Conservation (phyloP, 306 rosid species). For the Citrullus mucosospermus region DNA sequence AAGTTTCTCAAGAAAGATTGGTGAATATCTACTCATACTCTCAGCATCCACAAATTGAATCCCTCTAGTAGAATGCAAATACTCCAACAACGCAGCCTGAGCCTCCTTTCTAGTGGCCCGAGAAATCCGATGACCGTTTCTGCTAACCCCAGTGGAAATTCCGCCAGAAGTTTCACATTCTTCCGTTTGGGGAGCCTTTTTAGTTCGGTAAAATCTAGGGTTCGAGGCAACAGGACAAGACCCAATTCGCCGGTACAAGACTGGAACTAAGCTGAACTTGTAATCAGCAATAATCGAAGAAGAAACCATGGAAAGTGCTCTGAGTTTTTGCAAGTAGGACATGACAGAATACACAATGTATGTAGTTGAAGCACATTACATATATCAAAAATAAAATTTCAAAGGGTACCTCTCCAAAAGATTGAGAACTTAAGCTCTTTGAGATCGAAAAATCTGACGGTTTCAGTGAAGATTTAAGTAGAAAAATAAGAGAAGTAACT, state of each 20-base stretch:
- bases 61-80: constrained; percentile 56
- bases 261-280: constrained; percentile 1
- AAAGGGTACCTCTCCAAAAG: neutral
- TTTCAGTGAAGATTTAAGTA: neutral
- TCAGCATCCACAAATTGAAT: constrained; percentile 62
- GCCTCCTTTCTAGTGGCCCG: constrained; percentile 28
- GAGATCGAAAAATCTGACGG: neutral
- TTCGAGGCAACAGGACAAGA: constrained; percentile 12
- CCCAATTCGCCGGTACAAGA: constrained; percentile 8
- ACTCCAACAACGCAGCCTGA: constrained; percentile 60
- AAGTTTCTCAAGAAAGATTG: constrained; percentile 42
- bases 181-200: constrained; percentile 4
- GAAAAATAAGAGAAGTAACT: neutral
- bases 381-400: neutral
- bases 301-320: constrained; percentile 12
- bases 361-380: neutral
- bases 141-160: neutral
- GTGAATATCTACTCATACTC: constrained; percentile 59
- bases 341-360: constrained; percentile 14
- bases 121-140: constrained; percentile 4
- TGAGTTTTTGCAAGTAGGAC: constrained; percentile 27
- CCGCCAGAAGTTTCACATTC: neutral
- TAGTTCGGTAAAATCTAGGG: constrained; percentile 32
- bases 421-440: neutral
- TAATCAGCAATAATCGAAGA: constrained; percentile 14